Evolutionary conservation across 2,329 filamentous ascomycete genomes (phyloP).

Genomic region (Neoascochyta sp.): DNA sequence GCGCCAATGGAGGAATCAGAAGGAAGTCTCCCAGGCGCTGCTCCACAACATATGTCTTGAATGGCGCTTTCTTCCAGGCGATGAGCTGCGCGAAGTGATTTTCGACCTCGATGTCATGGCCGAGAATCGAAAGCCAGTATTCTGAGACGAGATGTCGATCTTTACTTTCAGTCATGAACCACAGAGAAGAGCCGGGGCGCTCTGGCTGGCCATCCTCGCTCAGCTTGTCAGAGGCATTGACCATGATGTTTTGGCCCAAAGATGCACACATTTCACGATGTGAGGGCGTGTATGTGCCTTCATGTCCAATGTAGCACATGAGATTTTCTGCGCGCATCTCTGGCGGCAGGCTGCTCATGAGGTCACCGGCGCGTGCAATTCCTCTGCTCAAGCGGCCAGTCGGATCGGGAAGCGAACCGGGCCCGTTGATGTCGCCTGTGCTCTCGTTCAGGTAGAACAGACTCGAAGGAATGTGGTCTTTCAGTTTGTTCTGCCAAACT

Average conservation of each 20-base stretch:
- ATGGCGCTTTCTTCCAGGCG: conserved; percentile 91
- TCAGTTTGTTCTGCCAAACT: conserved; percentile 78
- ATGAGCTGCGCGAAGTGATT: conserved; percentile 95
- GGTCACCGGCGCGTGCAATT: conserved; percentile 73
- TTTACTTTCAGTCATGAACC: conserved; percentile 98
- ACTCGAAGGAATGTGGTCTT: conserved; percentile 71
- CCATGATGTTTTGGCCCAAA: conserved; percentile 96
- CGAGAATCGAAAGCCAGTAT: conserved; percentile 88
- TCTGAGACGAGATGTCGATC: conserved; percentile 87
- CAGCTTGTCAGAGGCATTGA: conserved; percentile 70
- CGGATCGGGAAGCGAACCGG: conserved; percentile 51
- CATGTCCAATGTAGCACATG: conserved; percentile 97
- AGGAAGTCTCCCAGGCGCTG: conserved; percentile 90
- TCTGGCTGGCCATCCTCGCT: conserved; percentile 65
- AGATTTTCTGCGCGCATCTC: conserved; percentile 92
- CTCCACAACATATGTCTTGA: conserved; percentile 88
- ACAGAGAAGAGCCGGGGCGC: conserved; percentile 82
- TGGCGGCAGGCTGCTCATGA: conserved; percentile 87
- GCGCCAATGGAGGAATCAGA: conserved; percentile 84
- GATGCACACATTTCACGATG: conserved; percentile 98
- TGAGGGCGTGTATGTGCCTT: conserved; percentile 92
- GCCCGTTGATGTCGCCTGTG: conserved; percentile 56
- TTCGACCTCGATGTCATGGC: conserved; percentile 95
- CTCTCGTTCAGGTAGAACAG: conserved; percentile 89
- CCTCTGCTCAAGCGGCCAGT: conserved; percentile 51